Evolutionary conservation across 306 rosid species (phyloP).

Genomic region (Lablab purpureus): DNA sequence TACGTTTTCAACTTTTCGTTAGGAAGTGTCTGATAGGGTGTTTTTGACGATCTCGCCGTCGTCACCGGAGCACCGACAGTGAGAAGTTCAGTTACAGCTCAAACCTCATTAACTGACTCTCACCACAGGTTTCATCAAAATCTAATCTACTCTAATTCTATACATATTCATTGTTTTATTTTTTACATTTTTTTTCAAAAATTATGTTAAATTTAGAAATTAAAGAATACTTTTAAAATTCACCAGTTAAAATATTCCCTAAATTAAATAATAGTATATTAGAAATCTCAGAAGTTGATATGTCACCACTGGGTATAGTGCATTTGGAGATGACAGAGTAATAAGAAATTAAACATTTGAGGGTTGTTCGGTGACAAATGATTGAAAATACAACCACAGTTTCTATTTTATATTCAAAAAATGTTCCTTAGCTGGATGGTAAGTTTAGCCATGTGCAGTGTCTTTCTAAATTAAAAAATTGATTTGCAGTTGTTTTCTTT

Average conservation of each 20-base stretch:
- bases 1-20: constrained; percentile 48
- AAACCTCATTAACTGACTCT: neutral
- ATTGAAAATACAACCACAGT: constrained; percentile 26
- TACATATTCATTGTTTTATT: too few species aligned
- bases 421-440: constrained; percentile 19
- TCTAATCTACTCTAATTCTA: too few species aligned
- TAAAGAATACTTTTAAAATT: too few species aligned
- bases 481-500: neutral
- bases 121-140: neutral
- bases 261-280: too few species aligned
- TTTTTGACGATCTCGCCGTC: constrained; percentile 3
- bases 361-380: constrained; percentile 15
- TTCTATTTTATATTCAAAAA: constrained; percentile 1
- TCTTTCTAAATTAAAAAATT: neutral
- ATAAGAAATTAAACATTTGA: neutral
- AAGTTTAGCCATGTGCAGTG: constrained; percentile 44
- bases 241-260: too few species aligned
- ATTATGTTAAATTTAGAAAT: too few species aligned
- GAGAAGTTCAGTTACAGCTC: neutral
- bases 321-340: neutral
- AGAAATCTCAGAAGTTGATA: constrained; percentile 31
- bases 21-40: neutral
- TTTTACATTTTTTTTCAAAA: too few species aligned
- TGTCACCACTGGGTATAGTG: constrained; percentile 17
- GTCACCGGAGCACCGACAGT: constrained; percentile 11